Evolutionary conservation across 179 eudicot genomes (phyloP), one percentile per base, ranked within the genome.

Genomic region (Drosera spatulata): DNA sequence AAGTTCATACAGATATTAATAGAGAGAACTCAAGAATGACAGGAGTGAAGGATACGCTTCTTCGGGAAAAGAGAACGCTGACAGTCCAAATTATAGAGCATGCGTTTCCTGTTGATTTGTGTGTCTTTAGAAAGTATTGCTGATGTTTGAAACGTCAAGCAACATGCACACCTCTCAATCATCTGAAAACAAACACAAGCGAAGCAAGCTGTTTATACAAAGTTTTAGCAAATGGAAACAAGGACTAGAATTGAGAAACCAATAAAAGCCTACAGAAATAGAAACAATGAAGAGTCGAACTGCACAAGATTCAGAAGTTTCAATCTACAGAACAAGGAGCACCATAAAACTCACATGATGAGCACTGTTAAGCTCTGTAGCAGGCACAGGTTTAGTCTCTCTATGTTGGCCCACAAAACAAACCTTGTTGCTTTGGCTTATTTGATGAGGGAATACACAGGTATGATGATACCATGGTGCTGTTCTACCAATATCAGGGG

Each of bases 21-120:
- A 43, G 45, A 4, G 45, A 43, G 6, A 43, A 43, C 45, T 43
- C 45, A 43, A 43, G 45, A 43, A 43, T 7, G 5, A 4, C 22
- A 62, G 1, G 51, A 62, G 42, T 61, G 55, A 67, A 80, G 99
- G 95, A 93, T 93, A 93, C 96, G 87, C 43, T 75, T 76, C 66
- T 68, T 61, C 22, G 83, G 85, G 54, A 89, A 74, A 66, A 73
- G 71, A 63, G 73, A 69, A 48, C 80, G 62, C 42, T 79, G 69
- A 56, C 40, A 39, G 61, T 69, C 80, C 74, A 64, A 41, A 39
- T 58, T 82, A 66, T 89, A 89, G 69, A 89, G 73, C 45, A 79
- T 68, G n/a, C 66, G 66, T 53, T 50, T 77, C 79, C 85, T 80
- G 60, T 66, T 67, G 53, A 89, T 80, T 62, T 69, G 80, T 47